Conservation (phyloP, 768 basidiomycete species). For the Podaxis rugospora region DNA sequence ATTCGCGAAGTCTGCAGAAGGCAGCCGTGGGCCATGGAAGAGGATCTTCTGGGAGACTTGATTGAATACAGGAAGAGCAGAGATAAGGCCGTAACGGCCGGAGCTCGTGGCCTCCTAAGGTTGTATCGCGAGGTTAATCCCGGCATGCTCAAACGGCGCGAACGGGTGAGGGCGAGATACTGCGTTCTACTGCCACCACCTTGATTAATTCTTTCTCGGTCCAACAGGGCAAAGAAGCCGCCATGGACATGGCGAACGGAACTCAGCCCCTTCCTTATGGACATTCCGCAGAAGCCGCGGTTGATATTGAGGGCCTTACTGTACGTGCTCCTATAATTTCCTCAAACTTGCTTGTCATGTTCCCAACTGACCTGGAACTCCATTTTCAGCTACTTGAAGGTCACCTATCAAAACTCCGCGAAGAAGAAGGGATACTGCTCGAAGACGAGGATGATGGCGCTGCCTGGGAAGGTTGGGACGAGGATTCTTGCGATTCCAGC, state of each 20-base stretch:
- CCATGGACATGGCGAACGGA: conserved; percentile 65
- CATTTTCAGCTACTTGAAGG: conserved; percentile 74
- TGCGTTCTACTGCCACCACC: background rate
- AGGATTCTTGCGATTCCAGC: conserved; percentile 52
- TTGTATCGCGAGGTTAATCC: conserved; percentile 97
- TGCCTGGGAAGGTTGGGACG: conserved; percentile 90
- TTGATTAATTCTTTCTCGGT: background rate
- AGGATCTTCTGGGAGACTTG: conserved; percentile 86
- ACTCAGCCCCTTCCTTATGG: conserved; percentile 77
- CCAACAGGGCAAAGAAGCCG: conserved; percentile 84
- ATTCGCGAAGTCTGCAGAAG: conserved; percentile 92
- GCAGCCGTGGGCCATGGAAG: conserved; percentile 97
- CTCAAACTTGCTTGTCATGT: background rate
- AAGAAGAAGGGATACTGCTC: conserved; percentile 50
- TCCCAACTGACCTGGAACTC: background rate
- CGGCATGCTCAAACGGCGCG: conserved; percentile 81
- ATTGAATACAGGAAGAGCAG: conserved; percentile 94
- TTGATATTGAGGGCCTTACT: conserved; percentile 86
- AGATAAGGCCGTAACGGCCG: conserved; percentile 91
- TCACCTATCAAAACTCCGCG: conserved; percentile 68
- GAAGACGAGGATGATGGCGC: conserved; percentile 55
- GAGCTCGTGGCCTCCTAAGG: conserved; percentile 80
- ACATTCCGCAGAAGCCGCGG: conserved; percentile 65
- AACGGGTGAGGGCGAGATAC: conserved; percentile 52
- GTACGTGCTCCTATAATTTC: conserved; percentile 39